A percentile compares a stretch with the other conserved stretches of the same genome.
Conservation (phyloP, 148 eudicot species). For the Silene latifolia region DNA sequence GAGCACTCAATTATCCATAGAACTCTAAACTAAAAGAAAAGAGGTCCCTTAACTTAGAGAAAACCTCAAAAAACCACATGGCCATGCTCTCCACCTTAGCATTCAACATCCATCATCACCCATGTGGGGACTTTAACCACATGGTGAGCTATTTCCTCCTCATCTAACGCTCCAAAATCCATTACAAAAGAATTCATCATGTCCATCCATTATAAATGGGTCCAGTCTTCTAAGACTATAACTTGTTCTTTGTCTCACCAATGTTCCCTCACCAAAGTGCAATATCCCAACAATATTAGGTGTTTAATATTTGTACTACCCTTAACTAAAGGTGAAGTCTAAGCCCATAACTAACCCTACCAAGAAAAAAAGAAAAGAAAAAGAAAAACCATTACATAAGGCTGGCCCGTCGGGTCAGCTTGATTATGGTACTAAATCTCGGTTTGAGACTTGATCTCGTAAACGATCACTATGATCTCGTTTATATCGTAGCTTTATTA, state of each 20-base stretch:
- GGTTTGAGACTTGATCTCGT: background rate
- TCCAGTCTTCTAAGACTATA: slow-evolving; percentile 34
- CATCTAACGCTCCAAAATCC: slow-evolving; percentile 41
- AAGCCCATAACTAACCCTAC: slow-evolving; percentile 31
- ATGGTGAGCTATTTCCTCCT: slow-evolving; percentile 22
- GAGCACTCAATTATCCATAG: too few species aligned
- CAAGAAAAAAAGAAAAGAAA: too few species aligned
- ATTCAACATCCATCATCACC: slow-evolving; percentile 30
- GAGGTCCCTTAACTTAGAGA: slow-evolving; percentile 30
- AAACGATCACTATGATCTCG: background rate
- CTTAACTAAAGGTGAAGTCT: slow-evolving; percentile 18
- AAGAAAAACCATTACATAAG: slow-evolving; percentile 16
- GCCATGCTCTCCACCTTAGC: slow-evolving; percentile 31
- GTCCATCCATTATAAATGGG: slow-evolving; percentile 28
- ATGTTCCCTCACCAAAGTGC: slow-evolving; percentile 38
- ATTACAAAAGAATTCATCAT: slow-evolving; percentile 20
- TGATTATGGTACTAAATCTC: background rate
- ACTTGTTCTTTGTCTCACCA: slow-evolving; percentile 44
- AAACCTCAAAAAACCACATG: slow-evolving; percentile 26
- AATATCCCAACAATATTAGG: slow-evolving; percentile 31
- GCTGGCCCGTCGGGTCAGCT: background rate
- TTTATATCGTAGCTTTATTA: too few species aligned
- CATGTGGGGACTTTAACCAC: slow-evolving; percentile 37
- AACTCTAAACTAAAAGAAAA: background rate
- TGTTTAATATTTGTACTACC: slow-evolving; percentile 25